A percentile compares a stretch with the other conserved stretches of the same genome.
phyloP scores from a whole-genome alignment of 129 eudicot genomes.

The Centrapalus pauciflorus region DNA sequence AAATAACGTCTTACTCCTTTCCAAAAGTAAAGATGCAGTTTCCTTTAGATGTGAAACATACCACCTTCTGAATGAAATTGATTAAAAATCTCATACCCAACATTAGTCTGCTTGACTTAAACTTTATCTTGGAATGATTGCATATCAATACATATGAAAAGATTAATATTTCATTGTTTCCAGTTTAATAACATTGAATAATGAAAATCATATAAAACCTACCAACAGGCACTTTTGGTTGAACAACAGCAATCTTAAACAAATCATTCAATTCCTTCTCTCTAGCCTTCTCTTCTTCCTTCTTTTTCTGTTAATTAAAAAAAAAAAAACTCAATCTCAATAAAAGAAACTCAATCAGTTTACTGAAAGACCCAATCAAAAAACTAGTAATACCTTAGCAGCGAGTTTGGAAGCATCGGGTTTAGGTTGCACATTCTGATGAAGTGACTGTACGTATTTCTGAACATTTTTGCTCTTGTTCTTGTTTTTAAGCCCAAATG shows the following conservation, averaged over 20 bases:
- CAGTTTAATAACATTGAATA: not conserved
- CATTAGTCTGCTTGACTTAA: no score
- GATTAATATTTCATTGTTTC: not conserved
- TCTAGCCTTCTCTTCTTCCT: constrained; percentile 81
- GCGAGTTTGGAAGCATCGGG: constrained; percentile 60
- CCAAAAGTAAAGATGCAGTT: not conserved
- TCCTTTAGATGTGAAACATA: not conserved
- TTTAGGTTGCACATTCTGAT: constrained; percentile 62
- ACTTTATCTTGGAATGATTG: no score
- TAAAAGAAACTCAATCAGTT: not conserved
- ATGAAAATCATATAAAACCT: constrained; percentile 4
- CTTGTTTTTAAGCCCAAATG: constrained; percentile 84
- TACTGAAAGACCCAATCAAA: not conserved
- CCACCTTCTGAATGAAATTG: not conserved
- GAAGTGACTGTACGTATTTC: constrained; percentile 72
- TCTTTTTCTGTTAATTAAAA: constrained; percentile 61
- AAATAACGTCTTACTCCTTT: not conserved
- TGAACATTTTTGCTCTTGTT: constrained; percentile 88
- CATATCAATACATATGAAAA: not conserved
- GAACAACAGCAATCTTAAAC: constrained; percentile 81
- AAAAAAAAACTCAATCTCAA: not conserved
- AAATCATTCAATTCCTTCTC: constrained; percentile 80
- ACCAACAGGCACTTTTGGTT: constrained; percentile 93
- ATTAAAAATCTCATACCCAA: not conserved
- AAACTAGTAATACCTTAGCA: constrained; percentile 42